phyloP scores from a whole-genome alignment of 805 yeast species.

The Lipomyces kockii region DNA sequence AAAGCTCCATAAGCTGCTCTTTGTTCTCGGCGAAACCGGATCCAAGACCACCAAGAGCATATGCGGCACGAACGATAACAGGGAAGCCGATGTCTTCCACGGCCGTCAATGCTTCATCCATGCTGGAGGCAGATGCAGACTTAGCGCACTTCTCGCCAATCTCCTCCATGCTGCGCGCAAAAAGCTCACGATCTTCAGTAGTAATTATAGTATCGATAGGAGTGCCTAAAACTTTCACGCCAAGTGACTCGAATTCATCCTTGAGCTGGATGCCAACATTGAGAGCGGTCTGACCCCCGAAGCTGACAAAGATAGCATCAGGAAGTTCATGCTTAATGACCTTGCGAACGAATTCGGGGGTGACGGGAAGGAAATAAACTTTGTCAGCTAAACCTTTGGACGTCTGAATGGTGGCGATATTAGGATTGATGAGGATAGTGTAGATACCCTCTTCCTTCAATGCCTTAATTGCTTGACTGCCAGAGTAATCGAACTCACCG shows the following conservation, averaged over 20 bases:
- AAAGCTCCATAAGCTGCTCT: constrained; percentile 76
- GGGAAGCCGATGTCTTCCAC: constrained; percentile 91
- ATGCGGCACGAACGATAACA: constrained; percentile 96
- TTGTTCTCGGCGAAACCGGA: constrained; percentile 96
- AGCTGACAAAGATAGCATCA: constrained; percentile 94
- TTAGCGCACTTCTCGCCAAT: constrained; percentile 95
- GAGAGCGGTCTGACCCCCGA: constrained; percentile 98
- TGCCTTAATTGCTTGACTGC: constrained; percentile 98
- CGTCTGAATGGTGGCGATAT: constrained; percentile 97
- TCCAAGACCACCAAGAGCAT: constrained; percentile 96
- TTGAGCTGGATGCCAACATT: constrained; percentile 94
- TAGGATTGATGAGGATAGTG: constrained; percentile 94
- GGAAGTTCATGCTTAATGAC: constrained; percentile 95
- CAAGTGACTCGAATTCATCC: constrained; percentile 90
- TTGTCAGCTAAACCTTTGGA: constrained; percentile 97
- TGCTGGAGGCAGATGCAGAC: constrained; percentile 80
- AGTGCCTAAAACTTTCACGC: constrained; percentile 95
- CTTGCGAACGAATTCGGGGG: constrained; percentile 93
- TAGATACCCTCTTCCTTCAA: constrained; percentile 96
- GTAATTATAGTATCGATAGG: constrained; percentile 95
- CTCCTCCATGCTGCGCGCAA: constrained; percentile 92
- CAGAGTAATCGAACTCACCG: constrained; percentile 98
- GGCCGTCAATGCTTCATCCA: constrained; percentile 82
- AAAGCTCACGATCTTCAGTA: constrained; percentile 96
- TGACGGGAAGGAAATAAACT: constrained; percentile 97